Conservation (phyloP, 352 stramenopile genomes). For the Pelagophyceae sp. region DNA sequence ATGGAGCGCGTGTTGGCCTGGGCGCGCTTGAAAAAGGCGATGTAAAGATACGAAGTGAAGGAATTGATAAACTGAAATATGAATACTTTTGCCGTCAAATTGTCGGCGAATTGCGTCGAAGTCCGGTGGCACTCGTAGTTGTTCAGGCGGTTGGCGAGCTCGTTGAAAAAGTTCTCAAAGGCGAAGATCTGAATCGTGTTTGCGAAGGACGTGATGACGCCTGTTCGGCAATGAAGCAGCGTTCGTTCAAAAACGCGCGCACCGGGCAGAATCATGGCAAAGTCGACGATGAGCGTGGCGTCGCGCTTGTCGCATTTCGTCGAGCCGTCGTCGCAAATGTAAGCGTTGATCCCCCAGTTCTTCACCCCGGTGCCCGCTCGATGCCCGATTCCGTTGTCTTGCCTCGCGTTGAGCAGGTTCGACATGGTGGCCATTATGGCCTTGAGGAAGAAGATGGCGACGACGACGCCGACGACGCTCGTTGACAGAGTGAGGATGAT, state of each 20-base stretch:
- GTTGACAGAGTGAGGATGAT: constrained; percentile 34
- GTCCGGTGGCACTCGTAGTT: constrained; percentile 80
- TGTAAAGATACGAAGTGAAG: constrained; percentile 81
- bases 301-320: not conserved
- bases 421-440: constrained; percentile 24
- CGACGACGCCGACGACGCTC: constrained; percentile 37
- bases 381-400: not conserved
- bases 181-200: constrained; percentile 63
- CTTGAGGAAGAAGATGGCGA: constrained; percentile 41
- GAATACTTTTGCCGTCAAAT: constrained; percentile 54
- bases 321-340: not conserved
- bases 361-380: not conserved
- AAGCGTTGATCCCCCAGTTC: not conserved
- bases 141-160: constrained; percentile 44
- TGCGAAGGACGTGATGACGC: constrained; percentile 53
- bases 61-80: constrained; percentile 82
- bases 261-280: constrained; percentile 4
- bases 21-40: constrained; percentile 46
- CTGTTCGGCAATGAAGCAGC: no score
- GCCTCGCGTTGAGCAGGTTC: constrained; percentile 3
- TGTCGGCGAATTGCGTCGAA: constrained; percentile 44
- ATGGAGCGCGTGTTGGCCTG: constrained; percentile 27
- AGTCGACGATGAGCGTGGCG: constrained; percentile 6
- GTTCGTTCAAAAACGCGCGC: constrained; percentile 35
- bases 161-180: constrained; percentile 38